Base-by-base conservation (phyloP, 176 grass and related monocot species). In the Dendrocalamus sinicus region DNA sequence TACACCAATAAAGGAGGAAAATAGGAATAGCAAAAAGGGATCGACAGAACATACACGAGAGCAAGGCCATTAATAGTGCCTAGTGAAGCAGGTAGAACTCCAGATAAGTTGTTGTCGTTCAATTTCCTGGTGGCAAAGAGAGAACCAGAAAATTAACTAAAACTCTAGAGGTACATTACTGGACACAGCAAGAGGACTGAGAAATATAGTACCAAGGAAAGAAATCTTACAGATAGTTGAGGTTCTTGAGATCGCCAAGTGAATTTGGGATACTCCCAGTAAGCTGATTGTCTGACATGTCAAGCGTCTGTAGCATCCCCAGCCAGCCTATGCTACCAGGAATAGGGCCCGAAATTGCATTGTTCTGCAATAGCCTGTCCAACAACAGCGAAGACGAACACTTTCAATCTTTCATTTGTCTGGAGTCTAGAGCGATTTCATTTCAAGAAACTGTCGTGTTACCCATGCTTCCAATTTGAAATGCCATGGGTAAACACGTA, bases 51-150 rank as follows among this genome's bases (percentile, higher is more conserved):
- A 82, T 94, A 98, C 93, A 95, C 20, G 43, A 98, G 91, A 75
- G 96, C 88, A 59, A 98, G 88, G 30, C 96, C 91, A 83, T 88
- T 73, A 58, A 98, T 94, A 65, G 81, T 88, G 70, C 91, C 82
- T 55, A 98, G 77, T 74, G 96, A 86, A 94, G 94, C 91, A 69
- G 96, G 96, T 17, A 91, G 82, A 40, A 80, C 76, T 76, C 96
- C 96, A 73, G 91, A 95, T 71, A 98, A 93, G 62, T 88, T 98
- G 84, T 98, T 98, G 86, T 98, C 95, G 61, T 98, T 95, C 81
- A 98, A 74, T 84, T 94, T 89, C 88, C 96, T 98, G 79, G 55
- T 20, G 54, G 70, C 32, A 88, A 54, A 7, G 76, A 69, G 67
- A 40, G 75, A 79, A 46, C 5, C 7, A 80, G 60, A 52, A 51